phyloP scores from a whole-genome alignment of 225 moss, liverwort and hornwort genomes.

The Bryum argenteum region DNA sequence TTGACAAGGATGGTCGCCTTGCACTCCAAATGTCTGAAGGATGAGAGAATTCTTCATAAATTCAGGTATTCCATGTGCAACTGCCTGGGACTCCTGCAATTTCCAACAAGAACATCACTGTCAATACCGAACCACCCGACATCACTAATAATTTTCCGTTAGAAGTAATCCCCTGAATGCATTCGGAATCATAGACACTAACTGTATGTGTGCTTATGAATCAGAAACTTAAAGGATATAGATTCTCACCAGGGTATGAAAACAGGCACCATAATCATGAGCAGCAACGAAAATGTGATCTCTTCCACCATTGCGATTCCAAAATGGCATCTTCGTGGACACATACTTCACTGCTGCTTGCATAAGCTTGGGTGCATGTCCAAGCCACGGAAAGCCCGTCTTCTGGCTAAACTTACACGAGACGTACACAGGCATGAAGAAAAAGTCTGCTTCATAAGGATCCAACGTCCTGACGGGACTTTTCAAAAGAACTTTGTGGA shows the following conservation, averaged over 20 bases:
- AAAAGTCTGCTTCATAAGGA: conserved; percentile 79
- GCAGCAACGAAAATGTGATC: conserved; percentile 94
- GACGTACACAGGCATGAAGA: conserved; percentile 91
- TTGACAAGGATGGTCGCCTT: conserved; percentile 82
- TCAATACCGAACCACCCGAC: conserved; percentile 7
- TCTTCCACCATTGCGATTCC: conserved; percentile 80
- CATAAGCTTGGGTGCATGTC: conserved; percentile 62
- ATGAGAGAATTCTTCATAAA: conserved; percentile 76
- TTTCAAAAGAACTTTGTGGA: conserved; percentile 64
- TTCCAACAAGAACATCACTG: neutral
- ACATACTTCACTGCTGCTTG: conserved; percentile 75
- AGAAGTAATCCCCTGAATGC: neutral
- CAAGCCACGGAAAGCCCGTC: conserved; percentile 83
- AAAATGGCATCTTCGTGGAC: conserved; percentile 71
- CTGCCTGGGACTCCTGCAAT: conserved; percentile 63
- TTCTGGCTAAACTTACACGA: conserved; percentile 86
- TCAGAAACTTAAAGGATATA: neutral
- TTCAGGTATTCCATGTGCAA: conserved; percentile 67
- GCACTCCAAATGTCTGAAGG: conserved; percentile 81
- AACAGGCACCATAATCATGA: conserved; percentile 94
- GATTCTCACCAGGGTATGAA: conserved; percentile 64
- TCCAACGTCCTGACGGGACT: conserved; percentile 74
- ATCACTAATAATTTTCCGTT: neutral
- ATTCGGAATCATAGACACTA: neutral
- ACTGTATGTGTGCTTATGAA: neutral